Evolutionary conservation across 2,329 filamentous ascomycete genomes (phyloP).

Genomic region (Helotiales sp.): DNA sequence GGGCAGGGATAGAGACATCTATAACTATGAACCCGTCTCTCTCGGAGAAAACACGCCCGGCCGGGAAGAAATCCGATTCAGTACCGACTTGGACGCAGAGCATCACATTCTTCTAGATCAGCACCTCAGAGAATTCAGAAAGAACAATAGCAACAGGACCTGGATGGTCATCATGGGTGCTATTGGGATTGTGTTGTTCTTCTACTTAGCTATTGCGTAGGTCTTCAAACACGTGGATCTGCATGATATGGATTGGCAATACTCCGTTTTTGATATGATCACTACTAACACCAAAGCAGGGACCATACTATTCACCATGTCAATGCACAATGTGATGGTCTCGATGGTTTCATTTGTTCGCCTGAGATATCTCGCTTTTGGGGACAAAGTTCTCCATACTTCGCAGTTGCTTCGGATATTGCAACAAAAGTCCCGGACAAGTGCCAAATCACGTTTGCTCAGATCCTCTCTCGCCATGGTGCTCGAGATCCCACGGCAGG

Average conservation of each 20-base stretch:
- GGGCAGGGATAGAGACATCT: not conserved
- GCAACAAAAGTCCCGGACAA: slow-evolving; percentile 61
- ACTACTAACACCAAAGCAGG: slow-evolving; percentile 26
- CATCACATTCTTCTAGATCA: slow-evolving; percentile 24
- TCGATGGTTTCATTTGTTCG: slow-evolving; percentile 42
- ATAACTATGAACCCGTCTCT: slow-evolving; percentile 36
- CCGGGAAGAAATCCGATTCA: slow-evolving; percentile 13
- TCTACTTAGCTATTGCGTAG: slow-evolving; percentile 35
- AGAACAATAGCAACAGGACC: slow-evolving; percentile 27
- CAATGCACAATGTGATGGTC: slow-evolving; percentile 38
- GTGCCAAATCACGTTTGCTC: slow-evolving; percentile 81
- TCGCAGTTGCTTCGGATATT: slow-evolving; percentile 72
- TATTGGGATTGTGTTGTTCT: slow-evolving; percentile 31
- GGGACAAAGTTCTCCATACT: slow-evolving; percentile 91
- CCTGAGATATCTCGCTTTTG: slow-evolving; percentile 53
- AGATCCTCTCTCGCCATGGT: slow-evolving; percentile 83
- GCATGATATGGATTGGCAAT: not conserved
- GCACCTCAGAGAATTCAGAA: slow-evolving; percentile 28
- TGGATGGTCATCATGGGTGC: slow-evolving; percentile 25
- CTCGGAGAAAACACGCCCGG: slow-evolving; percentile 2
- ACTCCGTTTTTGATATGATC: not conserved
- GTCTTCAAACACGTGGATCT: slow-evolving; percentile 8
- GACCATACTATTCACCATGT: slow-evolving; percentile 14
- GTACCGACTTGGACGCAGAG: slow-evolving; percentile 14
- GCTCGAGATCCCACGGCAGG: slow-evolving; percentile 76